phyloP scores from a whole-genome alignment of 2,329 filamentous ascomycete genomes.

The Ascochyta rabiei region DNA sequence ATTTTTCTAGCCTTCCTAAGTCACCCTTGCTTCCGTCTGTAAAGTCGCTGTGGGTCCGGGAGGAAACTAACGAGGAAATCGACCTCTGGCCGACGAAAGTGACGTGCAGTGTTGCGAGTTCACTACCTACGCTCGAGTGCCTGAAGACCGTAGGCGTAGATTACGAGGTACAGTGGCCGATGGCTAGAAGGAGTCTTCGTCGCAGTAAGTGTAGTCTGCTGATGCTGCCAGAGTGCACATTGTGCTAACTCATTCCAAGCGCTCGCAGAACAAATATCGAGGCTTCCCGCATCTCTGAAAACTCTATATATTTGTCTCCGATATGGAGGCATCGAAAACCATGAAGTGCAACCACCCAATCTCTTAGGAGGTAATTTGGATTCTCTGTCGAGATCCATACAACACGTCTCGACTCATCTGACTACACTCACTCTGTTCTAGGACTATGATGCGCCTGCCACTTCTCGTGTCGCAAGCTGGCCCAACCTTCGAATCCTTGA shows the following conservation, averaged over 20 bases:
- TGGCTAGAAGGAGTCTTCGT: not conserved
- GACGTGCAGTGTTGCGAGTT: not conserved
- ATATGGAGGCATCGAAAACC: not conserved
- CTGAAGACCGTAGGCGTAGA: not conserved
- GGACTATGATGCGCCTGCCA: not conserved
- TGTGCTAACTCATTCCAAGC: not conserved
- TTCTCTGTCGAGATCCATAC: not conserved
- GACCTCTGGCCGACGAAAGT: slow-evolving; percentile 1
- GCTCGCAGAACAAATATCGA: not conserved
- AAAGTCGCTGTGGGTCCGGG: not conserved
- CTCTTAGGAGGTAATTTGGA: not conserved
- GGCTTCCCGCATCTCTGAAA: not conserved
- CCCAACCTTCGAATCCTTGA: not conserved
- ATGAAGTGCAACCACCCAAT: not conserved
- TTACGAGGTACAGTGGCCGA: not conserved
- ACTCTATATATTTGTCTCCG: not conserved
- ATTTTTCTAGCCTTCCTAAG: not conserved
- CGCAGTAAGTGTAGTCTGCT: not conserved
- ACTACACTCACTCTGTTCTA: not conserved
- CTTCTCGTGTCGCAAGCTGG: not conserved
- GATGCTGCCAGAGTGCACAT: not conserved
- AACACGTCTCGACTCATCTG: not conserved
- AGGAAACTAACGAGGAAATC: not conserved
- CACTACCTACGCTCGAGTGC: not conserved
- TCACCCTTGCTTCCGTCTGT: not conserved